Evolutionary conservation across 305 asterid genomes (phyloP).

Genomic region (Plantago rigida): DNA sequence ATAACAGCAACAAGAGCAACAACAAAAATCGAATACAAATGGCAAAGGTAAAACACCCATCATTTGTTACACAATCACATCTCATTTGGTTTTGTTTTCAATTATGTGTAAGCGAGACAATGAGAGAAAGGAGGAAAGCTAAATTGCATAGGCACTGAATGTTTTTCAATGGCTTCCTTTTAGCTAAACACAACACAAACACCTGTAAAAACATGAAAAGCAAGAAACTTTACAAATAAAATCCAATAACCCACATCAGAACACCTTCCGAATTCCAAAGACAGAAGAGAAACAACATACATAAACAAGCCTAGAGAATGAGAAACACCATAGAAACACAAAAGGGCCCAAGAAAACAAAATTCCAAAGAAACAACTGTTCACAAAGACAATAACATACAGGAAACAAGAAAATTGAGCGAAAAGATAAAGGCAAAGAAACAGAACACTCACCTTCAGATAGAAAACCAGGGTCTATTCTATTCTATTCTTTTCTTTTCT

Average conservation of each 20-base stretch:
- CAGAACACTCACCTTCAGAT: constrained; percentile 16
- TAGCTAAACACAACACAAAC: constrained; percentile 13
- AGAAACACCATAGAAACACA: background rate
- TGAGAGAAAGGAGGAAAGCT: no score
- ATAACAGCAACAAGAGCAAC: no score
- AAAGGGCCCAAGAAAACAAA: no score
- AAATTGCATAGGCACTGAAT: no score
- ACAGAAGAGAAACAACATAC: constrained; percentile 9
- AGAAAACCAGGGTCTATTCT: background rate
- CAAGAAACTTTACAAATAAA: constrained; percentile 21
- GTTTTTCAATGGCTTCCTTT: no score
- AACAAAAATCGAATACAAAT: no score
- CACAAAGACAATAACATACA: background rate
- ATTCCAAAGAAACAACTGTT: no score
- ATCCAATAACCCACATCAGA: constrained; percentile 23
- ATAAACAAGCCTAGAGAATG: constrained; percentile 10
- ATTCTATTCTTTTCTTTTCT: no score
- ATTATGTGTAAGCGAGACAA: no score
- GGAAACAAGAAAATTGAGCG: background rate
- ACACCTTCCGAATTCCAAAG: background rate
- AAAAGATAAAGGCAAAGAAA: background rate
- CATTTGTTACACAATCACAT: no score
- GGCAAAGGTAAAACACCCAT: no score
- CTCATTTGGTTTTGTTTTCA: no score
- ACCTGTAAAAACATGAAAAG: constrained; percentile 13